phyloP scores from a whole-genome alignment of 2,329 filamentous ascomycete species.

The Sclerotinia glacialis region DNA sequence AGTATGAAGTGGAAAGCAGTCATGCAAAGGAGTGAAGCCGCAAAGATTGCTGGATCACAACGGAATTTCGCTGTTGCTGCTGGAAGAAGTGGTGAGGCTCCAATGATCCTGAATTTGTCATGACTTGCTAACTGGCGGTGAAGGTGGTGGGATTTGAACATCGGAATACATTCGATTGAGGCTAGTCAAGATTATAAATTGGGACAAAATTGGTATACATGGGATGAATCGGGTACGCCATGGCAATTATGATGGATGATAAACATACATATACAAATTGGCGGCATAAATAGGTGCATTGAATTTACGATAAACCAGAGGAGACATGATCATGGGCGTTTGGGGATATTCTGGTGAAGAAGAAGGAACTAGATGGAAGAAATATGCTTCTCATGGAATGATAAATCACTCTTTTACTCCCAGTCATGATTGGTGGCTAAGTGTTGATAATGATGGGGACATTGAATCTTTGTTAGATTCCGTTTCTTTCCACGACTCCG shows the following conservation, averaged over 20 bases:
- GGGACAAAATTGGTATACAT: not conserved
- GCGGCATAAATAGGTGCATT: not conserved
- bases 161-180: not conserved
- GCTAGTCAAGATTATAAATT: not conserved
- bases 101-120: not conserved
- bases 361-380: not conserved
- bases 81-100: conserved; percentile 37
- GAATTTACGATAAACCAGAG: not conserved
- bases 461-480: not conserved
- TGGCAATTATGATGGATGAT: not conserved
- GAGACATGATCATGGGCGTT: not conserved
- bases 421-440: not conserved
- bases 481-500: not conserved
- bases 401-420: not conserved
- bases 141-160: conserved; percentile 18
- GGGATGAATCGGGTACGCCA: not conserved
- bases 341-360: not conserved
- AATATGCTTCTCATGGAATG: not conserved
- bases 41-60: conserved; percentile 35
- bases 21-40: conserved; percentile 37
- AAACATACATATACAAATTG: not conserved
- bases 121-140: conserved; percentile 3
- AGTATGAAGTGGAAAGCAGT: conserved; percentile 39
- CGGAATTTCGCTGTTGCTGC: conserved; percentile 36
- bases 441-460: not conserved